Evolutionary conservation across 441 rosid genomes (phyloP).

Genomic region (Corymbia citriodora): DNA sequence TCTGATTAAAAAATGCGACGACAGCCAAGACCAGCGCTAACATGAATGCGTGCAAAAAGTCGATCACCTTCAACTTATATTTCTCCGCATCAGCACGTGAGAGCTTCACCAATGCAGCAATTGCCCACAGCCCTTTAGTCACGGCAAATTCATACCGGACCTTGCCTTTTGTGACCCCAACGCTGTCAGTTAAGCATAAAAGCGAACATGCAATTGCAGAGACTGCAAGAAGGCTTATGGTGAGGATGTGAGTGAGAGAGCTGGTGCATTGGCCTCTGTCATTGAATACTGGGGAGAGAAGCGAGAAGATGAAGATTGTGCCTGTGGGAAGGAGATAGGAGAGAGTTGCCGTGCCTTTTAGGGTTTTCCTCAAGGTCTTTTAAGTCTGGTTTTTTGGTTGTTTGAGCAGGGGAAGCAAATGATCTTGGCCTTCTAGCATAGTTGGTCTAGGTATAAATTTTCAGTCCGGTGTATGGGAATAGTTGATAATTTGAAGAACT

Average conservation of each 20-base stretch:
- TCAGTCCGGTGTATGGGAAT: not conserved
- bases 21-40: not conserved
- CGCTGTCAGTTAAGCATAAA: constrained; percentile 5
- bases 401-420: not conserved
- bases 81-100: not conserved
- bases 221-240: not conserved
- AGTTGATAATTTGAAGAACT: not conserved
- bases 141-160: constrained; percentile 1
- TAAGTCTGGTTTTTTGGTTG: not conserved
- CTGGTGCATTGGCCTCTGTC: not conserved
- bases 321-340: constrained; percentile 4
- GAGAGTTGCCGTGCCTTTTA: not conserved
- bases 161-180: not conserved
- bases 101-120: not conserved
- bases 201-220: not conserved
- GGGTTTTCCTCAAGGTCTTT: not conserved
- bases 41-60: not conserved
- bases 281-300: not conserved
- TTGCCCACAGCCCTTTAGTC: not conserved
- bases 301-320: not conserved
- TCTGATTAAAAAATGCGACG: not conserved
- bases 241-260: not conserved
- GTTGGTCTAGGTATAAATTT: not conserved
- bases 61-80: not conserved
- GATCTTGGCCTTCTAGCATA: not conserved